Conservation (phyloP, 2,329 filamentous ascomycete species). For the Talaromyces sp. region DNA sequence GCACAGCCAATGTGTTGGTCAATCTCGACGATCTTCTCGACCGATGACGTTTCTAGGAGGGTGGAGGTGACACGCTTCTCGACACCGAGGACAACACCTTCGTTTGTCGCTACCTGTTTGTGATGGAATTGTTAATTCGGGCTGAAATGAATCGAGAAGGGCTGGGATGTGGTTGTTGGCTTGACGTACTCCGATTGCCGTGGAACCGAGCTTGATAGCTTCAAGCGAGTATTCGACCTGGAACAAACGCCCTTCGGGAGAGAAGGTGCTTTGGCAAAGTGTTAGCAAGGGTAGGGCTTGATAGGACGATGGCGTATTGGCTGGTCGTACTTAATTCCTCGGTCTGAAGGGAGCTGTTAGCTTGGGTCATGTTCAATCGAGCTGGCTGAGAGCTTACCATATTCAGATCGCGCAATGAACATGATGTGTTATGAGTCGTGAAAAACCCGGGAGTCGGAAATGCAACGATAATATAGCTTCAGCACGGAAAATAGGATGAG, state of each 20-base stretch:
- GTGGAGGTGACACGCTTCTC: constrained; percentile 99
- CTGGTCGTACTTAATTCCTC: constrained; percentile 83
- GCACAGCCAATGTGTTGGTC: constrained; percentile 98
- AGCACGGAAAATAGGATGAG: neutral
- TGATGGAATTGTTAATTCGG: neutral
- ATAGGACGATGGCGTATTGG: neutral
- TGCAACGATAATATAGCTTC: neutral
- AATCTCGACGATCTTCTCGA: constrained; percentile 99
- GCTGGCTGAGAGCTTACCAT: constrained; percentile 62
- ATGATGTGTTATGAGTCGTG: constrained; percentile 56
- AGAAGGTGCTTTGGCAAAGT: constrained; percentile 73
- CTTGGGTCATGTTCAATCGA: constrained; percentile 20
- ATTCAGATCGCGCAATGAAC: constrained; percentile 99
- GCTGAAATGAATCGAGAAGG: neutral
- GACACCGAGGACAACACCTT: constrained; percentile 92
- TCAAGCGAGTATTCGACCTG: constrained; percentile 99
- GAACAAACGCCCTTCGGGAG: constrained; percentile 97
- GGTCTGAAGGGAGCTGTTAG: constrained; percentile 59
- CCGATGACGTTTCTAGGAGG: constrained; percentile 92
- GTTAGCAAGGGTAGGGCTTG: neutral
- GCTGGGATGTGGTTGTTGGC: neutral
- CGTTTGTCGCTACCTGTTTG: constrained; percentile 72
- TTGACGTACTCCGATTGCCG: constrained; percentile 77
- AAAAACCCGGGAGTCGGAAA: neutral
- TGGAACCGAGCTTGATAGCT: constrained; percentile 98